Conservation (phyloP, 768 basidiomycete genomes). For the Lactarius indigo region DNA sequence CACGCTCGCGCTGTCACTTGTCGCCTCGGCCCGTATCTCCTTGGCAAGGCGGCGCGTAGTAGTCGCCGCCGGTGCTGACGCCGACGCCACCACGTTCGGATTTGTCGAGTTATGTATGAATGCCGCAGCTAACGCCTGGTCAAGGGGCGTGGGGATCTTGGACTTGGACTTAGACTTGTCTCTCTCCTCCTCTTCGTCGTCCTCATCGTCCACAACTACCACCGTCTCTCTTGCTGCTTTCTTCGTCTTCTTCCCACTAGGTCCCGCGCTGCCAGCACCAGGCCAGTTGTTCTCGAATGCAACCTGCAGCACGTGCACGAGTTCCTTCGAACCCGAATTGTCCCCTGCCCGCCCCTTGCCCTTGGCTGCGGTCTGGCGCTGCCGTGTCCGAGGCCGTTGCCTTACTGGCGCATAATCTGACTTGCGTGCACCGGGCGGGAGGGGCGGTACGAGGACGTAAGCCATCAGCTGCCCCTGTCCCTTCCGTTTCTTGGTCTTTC, state of each 20-base stretch:
- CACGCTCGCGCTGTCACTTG: neutral
- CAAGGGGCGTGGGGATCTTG: neutral
- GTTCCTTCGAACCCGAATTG: neutral
- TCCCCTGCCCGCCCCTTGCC: neutral
- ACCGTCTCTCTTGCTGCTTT: neutral
- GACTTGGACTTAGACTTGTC: too few species aligned
- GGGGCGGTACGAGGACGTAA: constrained; percentile 10
- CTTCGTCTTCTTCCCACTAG: neutral
- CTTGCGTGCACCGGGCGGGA: neutral
- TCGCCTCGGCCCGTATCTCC: too few species aligned
- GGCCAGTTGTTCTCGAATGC: constrained; percentile 18
- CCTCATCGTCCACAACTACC: neutral
- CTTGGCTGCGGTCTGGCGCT: neutral
- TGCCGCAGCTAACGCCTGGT: neutral
- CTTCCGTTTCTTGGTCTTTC: constrained; percentile 1
- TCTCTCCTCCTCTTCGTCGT: neutral
- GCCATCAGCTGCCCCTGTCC: constrained; percentile 8
- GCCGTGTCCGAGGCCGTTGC: neutral
- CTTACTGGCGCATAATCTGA: neutral
- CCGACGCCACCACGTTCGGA: neutral
- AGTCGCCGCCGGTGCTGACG: neutral
- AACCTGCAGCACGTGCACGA: constrained; percentile 10
- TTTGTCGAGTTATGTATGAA: constrained; percentile 11
- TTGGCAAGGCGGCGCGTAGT: neutral
- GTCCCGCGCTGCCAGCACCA: neutral